Evolutionary conservation across 257 asterid species (phyloP).

Genomic region (Solanum clarkiae): DNA sequence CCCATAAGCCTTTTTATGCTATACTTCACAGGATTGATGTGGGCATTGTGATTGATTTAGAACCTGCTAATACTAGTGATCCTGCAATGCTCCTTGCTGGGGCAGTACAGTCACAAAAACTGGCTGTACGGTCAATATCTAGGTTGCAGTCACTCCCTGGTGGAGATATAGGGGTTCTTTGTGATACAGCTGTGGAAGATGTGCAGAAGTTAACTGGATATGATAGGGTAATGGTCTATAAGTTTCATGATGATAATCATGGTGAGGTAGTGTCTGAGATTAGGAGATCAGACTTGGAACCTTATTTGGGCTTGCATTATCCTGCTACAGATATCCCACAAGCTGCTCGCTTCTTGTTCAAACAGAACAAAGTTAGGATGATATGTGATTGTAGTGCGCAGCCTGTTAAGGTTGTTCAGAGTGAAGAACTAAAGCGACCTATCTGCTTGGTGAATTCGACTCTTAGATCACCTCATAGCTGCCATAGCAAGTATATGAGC

Average conservation of each 20-base stretch:
- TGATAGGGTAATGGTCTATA: slow-evolving; percentile 64
- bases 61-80: slow-evolving; percentile 45
- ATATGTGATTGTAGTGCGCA: slow-evolving; percentile 34
- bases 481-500: slow-evolving; percentile 44
- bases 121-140: slow-evolving; percentile 40
- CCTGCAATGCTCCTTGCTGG: slow-evolving; percentile 32
- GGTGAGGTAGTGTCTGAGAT: slow-evolving; percentile 60
- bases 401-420: slow-evolving; percentile 40
- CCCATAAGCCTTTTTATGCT: slow-evolving; percentile 42
- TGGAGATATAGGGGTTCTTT: slow-evolving; percentile 39
- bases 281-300: slow-evolving; percentile 42
- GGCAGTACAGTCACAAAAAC: slow-evolving; percentile 46
- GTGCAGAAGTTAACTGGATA: slow-evolving; percentile 51
- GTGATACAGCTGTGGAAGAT: slow-evolving; percentile 47
- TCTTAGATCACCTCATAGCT: slow-evolving; percentile 42
- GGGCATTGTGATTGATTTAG: slow-evolving; percentile 59
- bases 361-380: slow-evolving; percentile 44
- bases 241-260: slow-evolving; percentile 56
- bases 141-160: slow-evolving; percentile 43
- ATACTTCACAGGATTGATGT: slow-evolving; percentile 58
- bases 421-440: slow-evolving; percentile 32
- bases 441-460: slow-evolving; percentile 53
- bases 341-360: slow-evolving; percentile 51
- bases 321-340: slow-evolving; percentile 68
- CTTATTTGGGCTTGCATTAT: slow-evolving; percentile 57